Percentiles rank a stretch among this genome's conserved stretches.
Evolutionary conservation across 192 early-diverging fungal genomes (phyloP).

Genomic region (Backusella macrospora): DNA sequence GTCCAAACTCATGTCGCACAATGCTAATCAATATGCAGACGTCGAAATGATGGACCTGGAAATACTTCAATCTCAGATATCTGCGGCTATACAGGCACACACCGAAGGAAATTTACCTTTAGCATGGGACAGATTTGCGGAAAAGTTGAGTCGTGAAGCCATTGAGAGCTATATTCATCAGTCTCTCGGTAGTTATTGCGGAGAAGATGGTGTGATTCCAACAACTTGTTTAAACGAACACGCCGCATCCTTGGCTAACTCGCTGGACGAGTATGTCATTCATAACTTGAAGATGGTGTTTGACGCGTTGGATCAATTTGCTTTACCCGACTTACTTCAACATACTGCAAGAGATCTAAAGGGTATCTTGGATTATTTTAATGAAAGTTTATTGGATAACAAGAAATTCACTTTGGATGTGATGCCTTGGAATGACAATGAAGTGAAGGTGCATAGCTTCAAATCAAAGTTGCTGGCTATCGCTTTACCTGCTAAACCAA

Average conservation of each 20-base stretch:
- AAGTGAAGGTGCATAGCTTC: not conserved
- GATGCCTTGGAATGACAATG: conserved; percentile 19
- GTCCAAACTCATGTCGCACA: not conserved
- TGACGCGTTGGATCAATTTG: conserved; percentile 18
- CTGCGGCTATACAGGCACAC: conserved; percentile 32
- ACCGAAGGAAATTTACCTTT: conserved; percentile 30
- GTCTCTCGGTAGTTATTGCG: conserved; percentile 4
- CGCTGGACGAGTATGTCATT: conserved; percentile 28
- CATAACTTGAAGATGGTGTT: conserved; percentile 20
- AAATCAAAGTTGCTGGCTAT: conserved; percentile 7
- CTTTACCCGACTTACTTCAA: conserved; percentile 20
- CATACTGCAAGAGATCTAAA: conserved; percentile 22
- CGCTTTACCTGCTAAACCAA: not conserved
- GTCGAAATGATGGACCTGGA: conserved; percentile 32
- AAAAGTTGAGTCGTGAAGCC: conserved; percentile 19
- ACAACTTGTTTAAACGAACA: conserved; percentile 23
- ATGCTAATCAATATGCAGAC: not conserved
- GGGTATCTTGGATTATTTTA: conserved; percentile 30
- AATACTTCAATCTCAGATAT: conserved; percentile 33
- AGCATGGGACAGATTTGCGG: conserved; percentile 31
- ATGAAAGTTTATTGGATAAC: conserved; percentile 23
- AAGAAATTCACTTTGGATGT: conserved; percentile 21
- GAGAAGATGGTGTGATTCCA: not conserved
- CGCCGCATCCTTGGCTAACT: conserved; percentile 4
- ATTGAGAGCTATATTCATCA: conserved; percentile 6